Base-by-base conservation (phyloP, 2,329 filamentous ascomycete species). In the Cladosporium sp. region DNA sequence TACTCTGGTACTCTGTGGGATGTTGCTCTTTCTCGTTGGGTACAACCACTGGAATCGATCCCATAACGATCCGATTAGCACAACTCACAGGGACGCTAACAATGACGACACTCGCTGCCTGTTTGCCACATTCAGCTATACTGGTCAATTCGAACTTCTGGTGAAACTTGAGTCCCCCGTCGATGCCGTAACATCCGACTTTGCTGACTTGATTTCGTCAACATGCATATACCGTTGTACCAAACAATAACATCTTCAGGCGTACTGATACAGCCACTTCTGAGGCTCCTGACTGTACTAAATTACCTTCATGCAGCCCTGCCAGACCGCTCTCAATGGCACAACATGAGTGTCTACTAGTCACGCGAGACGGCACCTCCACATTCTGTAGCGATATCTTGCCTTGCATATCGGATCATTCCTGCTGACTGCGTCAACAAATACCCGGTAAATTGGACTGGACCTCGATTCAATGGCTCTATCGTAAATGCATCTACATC, bases 301-400 rank as follows among this genome's bases (percentile, higher is more conserved):
- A 2, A 28, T 7, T 28, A n/a, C 16, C 30, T 53, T 32, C 26
- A 32, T 30, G 51, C 51, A 54, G 51, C 28, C 26, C 28, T 53
- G 49, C 16, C 51, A 54, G 51, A 54, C 51, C 51, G 51, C 28
- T 54, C n/a, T 54, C 28, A 23, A 54, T 54, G 51, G 28, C 49
- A 53, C 18, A 26, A 13, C 48, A 8, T 16, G 11, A 16, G 16
- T 14, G 6, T 28, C 14, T 26, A 3, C 25, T 16, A 7, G 18
- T 53, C 25, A 30, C 16, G 18, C 51, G 18, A 46, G 48, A 28
- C 26, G 25, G 51, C 51, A 13, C 5, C 16, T 32, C 18, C 51
- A 54, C 28, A 54, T 30, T 28, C 21, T 11, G n/a, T 32, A 54
- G 26, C 28, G 28, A n/a, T 32, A 30, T 54, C 28, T 30, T 32